Conservation (phyloP, 2,329 filamentous ascomycete genomes). For the Clonostachys chloroleuca region DNA sequence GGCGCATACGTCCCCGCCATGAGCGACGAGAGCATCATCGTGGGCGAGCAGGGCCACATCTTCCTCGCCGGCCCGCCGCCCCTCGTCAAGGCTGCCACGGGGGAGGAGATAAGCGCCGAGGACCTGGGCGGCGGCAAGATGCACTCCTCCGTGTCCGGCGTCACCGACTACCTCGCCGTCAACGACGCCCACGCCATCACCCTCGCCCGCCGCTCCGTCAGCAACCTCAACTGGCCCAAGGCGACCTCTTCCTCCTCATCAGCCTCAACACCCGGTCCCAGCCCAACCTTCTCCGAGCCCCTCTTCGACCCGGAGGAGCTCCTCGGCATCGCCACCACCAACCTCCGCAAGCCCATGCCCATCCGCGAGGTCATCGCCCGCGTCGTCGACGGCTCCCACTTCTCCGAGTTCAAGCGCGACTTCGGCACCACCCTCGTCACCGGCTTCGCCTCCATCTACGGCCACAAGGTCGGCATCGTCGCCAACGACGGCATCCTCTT, state of each 20-base stretch:
- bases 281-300: slow-evolving; percentile 63
- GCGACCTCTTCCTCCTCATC: slow-evolving; percentile 26
- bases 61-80: slow-evolving; percentile 94
- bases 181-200: slow-evolving; percentile 90
- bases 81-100: slow-evolving; percentile 92
- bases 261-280: slow-evolving; percentile 16
- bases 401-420: slow-evolving; percentile 90
- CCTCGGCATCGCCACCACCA: slow-evolving; percentile 83
- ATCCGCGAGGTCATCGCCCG: slow-evolving; percentile 89
- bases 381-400: slow-evolving; percentile 85
- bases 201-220: slow-evolving; percentile 76
- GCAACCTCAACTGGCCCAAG: slow-evolving; percentile 82
- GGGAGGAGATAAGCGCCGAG: slow-evolving; percentile 85
- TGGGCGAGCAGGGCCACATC: slow-evolving; percentile 92
- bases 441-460: slow-evolving; percentile 86
- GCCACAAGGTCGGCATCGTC: slow-evolving; percentile 85
- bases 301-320: slow-evolving; percentile 78
- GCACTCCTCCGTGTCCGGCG: slow-evolving; percentile 86
- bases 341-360: slow-evolving; percentile 79
- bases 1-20: slow-evolving; percentile 96
- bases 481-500: slow-evolving; percentile 97
- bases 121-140: slow-evolving; percentile 86
- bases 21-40: slow-evolving; percentile 97
- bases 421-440: slow-evolving; percentile 89
- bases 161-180: slow-evolving; percentile 92